Percentiles rank a stretch among this genome's conserved stretches.
Conservation (phyloP, 257 asterid species). For the Nicotiana undulata region DNA sequence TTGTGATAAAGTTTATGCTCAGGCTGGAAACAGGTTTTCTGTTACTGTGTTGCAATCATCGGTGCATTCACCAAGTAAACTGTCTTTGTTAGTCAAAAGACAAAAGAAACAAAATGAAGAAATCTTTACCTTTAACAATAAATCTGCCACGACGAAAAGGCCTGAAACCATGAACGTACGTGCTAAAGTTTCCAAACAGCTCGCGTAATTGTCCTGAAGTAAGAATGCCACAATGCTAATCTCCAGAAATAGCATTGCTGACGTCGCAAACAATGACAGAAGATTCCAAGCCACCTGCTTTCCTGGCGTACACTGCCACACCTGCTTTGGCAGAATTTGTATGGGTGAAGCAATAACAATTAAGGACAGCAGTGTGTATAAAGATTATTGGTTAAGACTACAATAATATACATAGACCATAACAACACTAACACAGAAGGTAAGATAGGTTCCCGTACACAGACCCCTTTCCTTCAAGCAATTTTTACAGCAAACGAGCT, state of each 20-base stretch:
- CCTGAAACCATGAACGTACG: constrained; percentile 79
- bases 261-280: constrained; percentile 58
- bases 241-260: constrained; percentile 70
- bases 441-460: background rate
- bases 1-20: background rate
- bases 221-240: constrained; percentile 71
- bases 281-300: constrained; percentile 70
- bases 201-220: constrained; percentile 72
- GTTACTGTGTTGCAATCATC: background rate
- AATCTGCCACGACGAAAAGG: constrained; percentile 59
- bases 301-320: constrained; percentile 78
- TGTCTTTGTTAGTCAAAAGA: background rate
- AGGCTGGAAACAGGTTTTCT: background rate
- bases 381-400: background rate
- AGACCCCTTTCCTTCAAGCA: background rate
- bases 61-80: background rate
- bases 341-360: background rate
- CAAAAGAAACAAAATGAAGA: background rate
- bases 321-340: constrained; percentile 30
- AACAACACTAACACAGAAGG: background rate
- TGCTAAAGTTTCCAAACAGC: constrained; percentile 77
- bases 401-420: background rate
- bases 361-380: background rate
- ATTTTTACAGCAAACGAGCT: background rate
- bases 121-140: constrained; percentile 66